phyloP scores from a whole-genome alignment of 257 asterid species.

The Fraxinus quadrangulata region DNA sequence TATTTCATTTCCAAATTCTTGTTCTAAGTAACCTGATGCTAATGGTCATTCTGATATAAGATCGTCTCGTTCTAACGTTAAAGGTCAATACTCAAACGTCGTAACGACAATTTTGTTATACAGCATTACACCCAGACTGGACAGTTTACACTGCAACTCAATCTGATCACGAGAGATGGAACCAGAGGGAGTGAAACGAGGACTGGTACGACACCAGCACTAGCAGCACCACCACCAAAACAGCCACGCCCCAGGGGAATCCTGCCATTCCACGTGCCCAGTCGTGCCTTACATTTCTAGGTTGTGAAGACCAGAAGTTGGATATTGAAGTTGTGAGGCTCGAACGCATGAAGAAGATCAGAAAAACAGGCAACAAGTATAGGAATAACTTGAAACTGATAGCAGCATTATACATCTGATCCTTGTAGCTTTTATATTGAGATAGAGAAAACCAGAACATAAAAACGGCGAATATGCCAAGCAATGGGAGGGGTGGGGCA shows the following conservation, averaged over 20 bases:
- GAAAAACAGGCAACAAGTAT: slow-evolving; percentile 43
- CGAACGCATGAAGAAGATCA: slow-evolving; percentile 42
- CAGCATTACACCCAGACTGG: neutral
- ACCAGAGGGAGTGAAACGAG: slow-evolving; percentile 57
- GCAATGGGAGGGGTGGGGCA: slow-evolving; percentile 59
- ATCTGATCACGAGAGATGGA: slow-evolving; percentile 38
- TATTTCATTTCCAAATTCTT: neutral
- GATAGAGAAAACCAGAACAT: slow-evolving; percentile 55
- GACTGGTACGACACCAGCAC: slow-evolving; percentile 65
- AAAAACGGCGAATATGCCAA: slow-evolving; percentile 56
- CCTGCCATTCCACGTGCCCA: slow-evolving; percentile 31
- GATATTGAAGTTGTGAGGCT: slow-evolving; percentile 29
- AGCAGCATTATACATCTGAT: slow-evolving; percentile 37
- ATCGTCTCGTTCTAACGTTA: neutral
- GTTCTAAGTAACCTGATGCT: neutral
- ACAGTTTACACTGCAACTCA: slow-evolving; percentile 9
- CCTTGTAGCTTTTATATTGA: slow-evolving; percentile 51
- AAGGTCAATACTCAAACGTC: neutral
- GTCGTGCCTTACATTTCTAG: slow-evolving; percentile 29
- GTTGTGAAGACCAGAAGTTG: slow-evolving; percentile 34
- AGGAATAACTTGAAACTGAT: slow-evolving; percentile 51
- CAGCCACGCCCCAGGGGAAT: slow-evolving; percentile 65
- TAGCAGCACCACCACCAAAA: slow-evolving; percentile 46
- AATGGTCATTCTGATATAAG: neutral
- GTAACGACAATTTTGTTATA: neutral